These are phyloP conservation scores for Phoenix dactylifera DNA, from an alignment of 176 grass and related monocot genomes.

Conservation along the genomic window DNA sequence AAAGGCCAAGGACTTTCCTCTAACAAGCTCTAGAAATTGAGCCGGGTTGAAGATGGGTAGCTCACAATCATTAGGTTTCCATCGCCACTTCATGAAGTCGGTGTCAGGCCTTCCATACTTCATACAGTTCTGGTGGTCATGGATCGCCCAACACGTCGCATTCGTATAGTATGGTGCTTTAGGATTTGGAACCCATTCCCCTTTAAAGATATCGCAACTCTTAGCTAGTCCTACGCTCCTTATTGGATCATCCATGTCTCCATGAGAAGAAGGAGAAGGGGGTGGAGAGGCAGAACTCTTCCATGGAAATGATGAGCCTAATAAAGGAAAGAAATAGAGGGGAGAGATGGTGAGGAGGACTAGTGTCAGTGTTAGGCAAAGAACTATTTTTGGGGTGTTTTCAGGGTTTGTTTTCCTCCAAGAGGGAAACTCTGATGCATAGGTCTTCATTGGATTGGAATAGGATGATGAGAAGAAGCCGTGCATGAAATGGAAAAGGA, in stretches of 20 bases:
- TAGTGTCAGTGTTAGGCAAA: background rate
- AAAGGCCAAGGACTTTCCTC: constrained; percentile 10
- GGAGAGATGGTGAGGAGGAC: constrained; percentile 21
- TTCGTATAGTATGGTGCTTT: constrained; percentile 17
- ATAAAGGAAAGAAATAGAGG: constrained; percentile 13
- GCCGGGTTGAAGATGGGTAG: constrained; percentile 17
- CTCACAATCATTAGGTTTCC: constrained; percentile 14
- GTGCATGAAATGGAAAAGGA: no score
- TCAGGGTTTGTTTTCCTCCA: background rate
- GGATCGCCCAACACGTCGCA: constrained; percentile 16
- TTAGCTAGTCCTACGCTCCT: no score
- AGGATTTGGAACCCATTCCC: constrained; percentile 14
- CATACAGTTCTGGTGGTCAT: constrained; percentile 17
- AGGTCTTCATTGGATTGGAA: no score
- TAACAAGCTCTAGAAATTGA: constrained; percentile 15
- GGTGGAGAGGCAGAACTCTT: no score
- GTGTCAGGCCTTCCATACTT: constrained; percentile 13
- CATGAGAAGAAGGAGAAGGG: no score
- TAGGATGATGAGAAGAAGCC: no score
- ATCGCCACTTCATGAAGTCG: constrained; percentile 14
- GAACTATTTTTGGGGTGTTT: constrained; percentile 13
- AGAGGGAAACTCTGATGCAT: no score
- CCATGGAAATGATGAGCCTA: background rate
- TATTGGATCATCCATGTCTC: no score
- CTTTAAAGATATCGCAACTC: constrained; percentile 6